phyloP scores from a whole-genome alignment of 495 filamentous ascomycete species.

The Annulohypoxylon moriforme region DNA sequence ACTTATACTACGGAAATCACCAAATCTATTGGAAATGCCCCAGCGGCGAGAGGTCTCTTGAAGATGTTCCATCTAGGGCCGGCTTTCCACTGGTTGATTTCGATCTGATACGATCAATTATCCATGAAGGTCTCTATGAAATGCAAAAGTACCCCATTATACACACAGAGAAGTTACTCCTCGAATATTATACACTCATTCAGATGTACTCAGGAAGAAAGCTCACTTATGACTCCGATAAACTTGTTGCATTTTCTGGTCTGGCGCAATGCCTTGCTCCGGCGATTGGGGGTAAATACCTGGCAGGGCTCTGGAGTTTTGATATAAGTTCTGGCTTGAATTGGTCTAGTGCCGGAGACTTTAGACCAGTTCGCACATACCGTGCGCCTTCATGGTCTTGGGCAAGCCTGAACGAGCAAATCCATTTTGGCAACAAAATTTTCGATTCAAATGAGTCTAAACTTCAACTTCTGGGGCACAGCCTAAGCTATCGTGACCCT shows the following conservation, averaged over 20 bases:
- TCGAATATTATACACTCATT: neutral
- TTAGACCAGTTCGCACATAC: neutral
- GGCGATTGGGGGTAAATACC: neutral
- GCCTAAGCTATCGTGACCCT: neutral
- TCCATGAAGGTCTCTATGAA: neutral
- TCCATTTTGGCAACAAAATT: neutral
- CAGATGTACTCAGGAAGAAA: neutral
- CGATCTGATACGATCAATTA: neutral
- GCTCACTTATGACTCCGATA: neutral
- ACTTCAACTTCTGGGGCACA: neutral
- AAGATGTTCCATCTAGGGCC: neutral
- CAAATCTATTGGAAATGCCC: neutral
- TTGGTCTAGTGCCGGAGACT: neutral
- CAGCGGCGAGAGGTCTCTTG: neutral
- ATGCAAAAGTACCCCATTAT: neutral
- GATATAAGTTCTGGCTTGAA: neutral
- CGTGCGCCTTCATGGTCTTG: neutral
- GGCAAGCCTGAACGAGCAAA: neutral
- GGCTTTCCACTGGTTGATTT: neutral
- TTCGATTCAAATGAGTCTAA: neutral
- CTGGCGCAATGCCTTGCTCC: neutral
- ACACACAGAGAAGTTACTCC: neutral
- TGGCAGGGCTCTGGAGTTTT: neutral
- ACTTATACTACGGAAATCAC: neutral
- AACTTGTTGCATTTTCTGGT: neutral